Percentiles rank a stretch among this genome's conserved stretches.
Evolutionary conservation across 331 rosid species (phyloP).

Genomic region (Pyrus hybrid): DNA sequence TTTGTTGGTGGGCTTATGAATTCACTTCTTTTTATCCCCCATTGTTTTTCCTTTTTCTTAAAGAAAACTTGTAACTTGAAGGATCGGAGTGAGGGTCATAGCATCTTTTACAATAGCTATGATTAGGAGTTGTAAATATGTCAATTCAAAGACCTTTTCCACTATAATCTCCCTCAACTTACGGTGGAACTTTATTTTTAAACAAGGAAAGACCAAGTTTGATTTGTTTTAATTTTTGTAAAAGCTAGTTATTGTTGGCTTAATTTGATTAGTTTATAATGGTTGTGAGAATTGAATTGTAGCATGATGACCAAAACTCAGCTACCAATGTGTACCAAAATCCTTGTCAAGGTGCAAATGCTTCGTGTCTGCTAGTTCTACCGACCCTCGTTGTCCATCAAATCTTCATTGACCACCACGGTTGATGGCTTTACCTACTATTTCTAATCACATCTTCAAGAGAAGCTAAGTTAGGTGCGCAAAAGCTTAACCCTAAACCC

Average conservation of each 20-base stretch:
- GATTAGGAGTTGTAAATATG: slow-evolving; percentile 23
- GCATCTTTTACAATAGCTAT: neutral
- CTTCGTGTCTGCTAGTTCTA: neutral
- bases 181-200: too few species aligned
- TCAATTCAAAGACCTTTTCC: neutral
- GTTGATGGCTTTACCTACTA: too few species aligned
- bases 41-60: neutral
- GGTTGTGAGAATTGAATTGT: neutral
- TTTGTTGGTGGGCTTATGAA: slow-evolving; percentile 2
- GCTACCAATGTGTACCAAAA: neutral
- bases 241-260: too few species aligned
- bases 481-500: too few species aligned
- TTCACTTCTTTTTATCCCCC: neutral
- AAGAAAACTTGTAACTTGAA: slow-evolving; percentile 7
- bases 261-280: too few species aligned
- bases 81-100: slow-evolving; percentile 1
- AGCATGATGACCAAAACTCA: neutral
- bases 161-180: neutral
- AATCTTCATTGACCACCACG: neutral
- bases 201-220: neutral
- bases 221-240: neutral
- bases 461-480: neutral
- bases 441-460: too few species aligned
- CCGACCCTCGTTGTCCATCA: neutral
- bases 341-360: neutral